These are phyloP conservation scores for Diaporthe velutina DNA, from an alignment of 2,329 filamentous ascomycete genomes.

Conservation along the genomic window DNA sequence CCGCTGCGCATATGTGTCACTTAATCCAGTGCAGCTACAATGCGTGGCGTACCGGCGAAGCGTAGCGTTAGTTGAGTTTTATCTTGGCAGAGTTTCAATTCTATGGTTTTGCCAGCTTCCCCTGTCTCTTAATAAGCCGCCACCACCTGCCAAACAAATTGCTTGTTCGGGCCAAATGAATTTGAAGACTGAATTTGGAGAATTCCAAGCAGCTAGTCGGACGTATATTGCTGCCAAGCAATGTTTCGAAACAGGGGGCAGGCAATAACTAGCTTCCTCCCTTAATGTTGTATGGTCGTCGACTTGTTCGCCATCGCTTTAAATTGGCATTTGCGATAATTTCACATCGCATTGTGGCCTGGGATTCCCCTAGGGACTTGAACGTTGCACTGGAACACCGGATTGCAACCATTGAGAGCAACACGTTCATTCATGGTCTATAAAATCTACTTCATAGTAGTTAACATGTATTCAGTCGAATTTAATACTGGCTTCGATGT, in stretches of 20 bases:
- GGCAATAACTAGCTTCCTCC: background rate
- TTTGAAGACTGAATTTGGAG: background rate
- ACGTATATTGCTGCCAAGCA: constrained; percentile 3
- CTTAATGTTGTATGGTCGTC: background rate
- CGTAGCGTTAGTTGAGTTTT: background rate
- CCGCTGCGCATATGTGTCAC: background rate
- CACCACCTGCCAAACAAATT: background rate
- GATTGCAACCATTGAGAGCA: background rate
- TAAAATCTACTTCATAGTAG: background rate
- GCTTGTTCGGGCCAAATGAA: background rate
- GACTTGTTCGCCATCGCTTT: background rate
- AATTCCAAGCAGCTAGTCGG: background rate
- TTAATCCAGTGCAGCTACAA: background rate
- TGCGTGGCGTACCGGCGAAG: background rate
- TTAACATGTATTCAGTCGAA: background rate
- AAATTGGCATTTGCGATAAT: background rate
- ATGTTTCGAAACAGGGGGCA: constrained; percentile 18
- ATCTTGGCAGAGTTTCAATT: constrained; percentile 21
- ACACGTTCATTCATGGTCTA: background rate
- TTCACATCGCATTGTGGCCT: too few species aligned
- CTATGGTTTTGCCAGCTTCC: background rate
- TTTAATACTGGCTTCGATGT: background rate
- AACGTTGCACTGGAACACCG: background rate
- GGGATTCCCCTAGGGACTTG: background rate
- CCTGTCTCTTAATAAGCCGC: background rate